phyloP scores from a whole-genome alignment of 2,329 filamentous ascomycete genomes.

The Phoma sp. region DNA sequence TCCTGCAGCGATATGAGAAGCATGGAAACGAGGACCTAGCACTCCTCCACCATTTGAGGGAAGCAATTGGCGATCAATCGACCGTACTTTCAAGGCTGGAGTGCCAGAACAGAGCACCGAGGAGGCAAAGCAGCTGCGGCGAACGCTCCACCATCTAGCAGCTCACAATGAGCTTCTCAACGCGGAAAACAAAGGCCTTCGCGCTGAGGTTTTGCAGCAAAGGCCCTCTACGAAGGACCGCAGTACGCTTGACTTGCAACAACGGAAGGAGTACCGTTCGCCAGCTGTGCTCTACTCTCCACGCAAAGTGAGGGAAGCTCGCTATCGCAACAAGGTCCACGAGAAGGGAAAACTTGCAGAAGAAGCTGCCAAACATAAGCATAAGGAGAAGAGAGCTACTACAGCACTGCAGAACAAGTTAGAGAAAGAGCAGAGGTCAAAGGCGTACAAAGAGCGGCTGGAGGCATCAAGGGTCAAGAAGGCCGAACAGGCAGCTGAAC shows the following conservation, averaged over 20 bases:
- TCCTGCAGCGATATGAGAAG: background rate
- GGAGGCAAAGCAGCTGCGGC: background rate
- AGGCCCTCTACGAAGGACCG: background rate
- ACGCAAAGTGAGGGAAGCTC: background rate
- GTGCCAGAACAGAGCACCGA: background rate
- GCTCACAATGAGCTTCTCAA: background rate
- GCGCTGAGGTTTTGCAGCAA: background rate
- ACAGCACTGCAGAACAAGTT: background rate
- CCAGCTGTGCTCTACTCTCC: background rate
- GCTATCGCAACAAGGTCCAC: background rate
- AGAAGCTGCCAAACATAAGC: too few relatives aligned
- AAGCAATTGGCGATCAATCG: too few relatives aligned
- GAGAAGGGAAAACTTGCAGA: background rate
- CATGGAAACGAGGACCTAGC: background rate
- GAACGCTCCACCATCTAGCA: background rate
- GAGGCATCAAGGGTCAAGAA: background rate
- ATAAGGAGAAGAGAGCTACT: background rate
- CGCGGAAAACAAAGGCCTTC: background rate
- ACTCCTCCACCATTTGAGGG: too few relatives aligned
- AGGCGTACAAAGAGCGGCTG: background rate
- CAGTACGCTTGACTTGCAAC: background rate
- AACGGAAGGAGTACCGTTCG: background rate
- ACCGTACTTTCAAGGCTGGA: background rate
- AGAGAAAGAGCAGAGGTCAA: background rate
- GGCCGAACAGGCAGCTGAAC: background rate